Conservation (phyloP, 257 asterid species). For the Ocimum tenuiflorum region DNA sequence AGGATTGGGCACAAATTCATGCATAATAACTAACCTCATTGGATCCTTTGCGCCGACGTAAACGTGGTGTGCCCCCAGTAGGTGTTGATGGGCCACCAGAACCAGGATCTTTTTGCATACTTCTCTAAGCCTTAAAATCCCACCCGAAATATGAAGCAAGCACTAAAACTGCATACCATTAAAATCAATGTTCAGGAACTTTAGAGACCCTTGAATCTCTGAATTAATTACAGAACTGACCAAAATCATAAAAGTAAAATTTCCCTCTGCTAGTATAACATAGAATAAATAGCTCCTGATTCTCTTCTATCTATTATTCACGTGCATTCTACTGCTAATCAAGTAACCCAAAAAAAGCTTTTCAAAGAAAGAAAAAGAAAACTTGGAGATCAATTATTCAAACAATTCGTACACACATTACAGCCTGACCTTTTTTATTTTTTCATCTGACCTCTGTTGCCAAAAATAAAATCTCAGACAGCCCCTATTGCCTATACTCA, state of each 20-base stretch:
- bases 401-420: not conserved
- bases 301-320: not conserved
- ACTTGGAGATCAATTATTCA: not conserved
- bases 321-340: not conserved
- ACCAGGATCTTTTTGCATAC: conserved; percentile 65
- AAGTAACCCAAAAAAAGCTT: not conserved
- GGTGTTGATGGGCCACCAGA: conserved; percentile 39
- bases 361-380: not conserved
- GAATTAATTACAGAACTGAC: not conserved
- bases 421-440: not conserved
- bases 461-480: not conserved
- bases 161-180: conserved; percentile 4
- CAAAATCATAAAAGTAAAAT: conserved; percentile 8
- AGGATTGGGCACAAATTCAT: not conserved
- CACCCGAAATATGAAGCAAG: not conserved
- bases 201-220: not conserved
- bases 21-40: conserved; percentile 51
- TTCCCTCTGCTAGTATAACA: not conserved
- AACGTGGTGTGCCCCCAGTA: conserved; percentile 37
- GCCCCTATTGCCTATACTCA: not conserved
- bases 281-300: not conserved
- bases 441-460: not conserved
- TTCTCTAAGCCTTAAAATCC: conserved; percentile 15
- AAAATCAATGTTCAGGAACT: not conserved
- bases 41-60: conserved; percentile 77